A percentile compares a stretch with the other conserved stretches of the same genome.
Evolutionary conservation across 2,329 filamentous ascomycete genomes (phyloP).

Genomic region (Rutstroemia sp.): DNA sequence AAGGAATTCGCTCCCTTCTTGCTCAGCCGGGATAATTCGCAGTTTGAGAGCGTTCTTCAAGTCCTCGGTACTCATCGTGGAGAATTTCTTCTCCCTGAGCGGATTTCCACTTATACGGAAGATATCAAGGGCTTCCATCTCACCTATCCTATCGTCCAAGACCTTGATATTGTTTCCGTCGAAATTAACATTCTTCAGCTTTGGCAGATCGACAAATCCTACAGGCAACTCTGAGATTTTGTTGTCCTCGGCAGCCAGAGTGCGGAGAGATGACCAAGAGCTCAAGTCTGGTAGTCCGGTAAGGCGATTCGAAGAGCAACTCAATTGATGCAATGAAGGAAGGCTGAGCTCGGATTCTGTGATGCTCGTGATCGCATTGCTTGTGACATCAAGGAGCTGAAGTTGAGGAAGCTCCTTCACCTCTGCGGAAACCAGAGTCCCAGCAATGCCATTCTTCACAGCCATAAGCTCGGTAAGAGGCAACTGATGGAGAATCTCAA

Average conservation of each 20-base stretch:
- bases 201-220: slow-evolving; percentile 61
- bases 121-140: slow-evolving; percentile 70
- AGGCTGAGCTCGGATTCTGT: slow-evolving; percentile 33
- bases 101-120: slow-evolving; percentile 85
- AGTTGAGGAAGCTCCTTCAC: slow-evolving; percentile 54
- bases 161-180: slow-evolving; percentile 75
- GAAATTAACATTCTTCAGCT: slow-evolving; percentile 72
- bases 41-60: slow-evolving; percentile 67
- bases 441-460: slow-evolving; percentile 71
- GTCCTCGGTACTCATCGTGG: slow-evolving; percentile 72
- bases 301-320: slow-evolving; percentile 75
- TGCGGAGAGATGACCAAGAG: slow-evolving; percentile 66
- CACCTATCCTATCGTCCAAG: slow-evolving; percentile 67
- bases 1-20: slow-evolving; percentile 17
- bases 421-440: slow-evolving; percentile 59
- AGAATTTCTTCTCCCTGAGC: slow-evolving; percentile 77
- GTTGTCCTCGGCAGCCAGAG: slow-evolving; percentile 75
- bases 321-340: slow-evolving; percentile 65
- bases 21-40: slow-evolving; percentile 50
- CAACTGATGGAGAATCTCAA: slow-evolving; percentile 58
- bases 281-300: slow-evolving; percentile 64
- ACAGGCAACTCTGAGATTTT: slow-evolving; percentile 67
- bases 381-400: slow-evolving; percentile 69
- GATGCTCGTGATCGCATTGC: slow-evolving; percentile 56
- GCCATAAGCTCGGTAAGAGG: slow-evolving; percentile 67